phyloP scores from a whole-genome alignment of 768 basidiomycete genomes.

The Leccinum broughii region DNA sequence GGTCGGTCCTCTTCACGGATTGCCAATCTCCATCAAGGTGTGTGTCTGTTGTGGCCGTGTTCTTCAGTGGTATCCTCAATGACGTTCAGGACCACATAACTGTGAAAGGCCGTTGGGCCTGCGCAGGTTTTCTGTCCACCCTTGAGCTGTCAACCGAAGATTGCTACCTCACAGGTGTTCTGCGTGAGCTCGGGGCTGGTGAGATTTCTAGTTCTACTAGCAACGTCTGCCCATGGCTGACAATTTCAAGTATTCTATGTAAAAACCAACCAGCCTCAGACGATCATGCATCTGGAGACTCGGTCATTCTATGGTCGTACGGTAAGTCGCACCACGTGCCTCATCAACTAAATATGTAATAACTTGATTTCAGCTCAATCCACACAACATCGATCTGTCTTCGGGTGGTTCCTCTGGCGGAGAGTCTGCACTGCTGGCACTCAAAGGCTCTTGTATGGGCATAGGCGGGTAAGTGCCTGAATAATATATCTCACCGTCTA shows the following conservation, averaged over 20 bases:
- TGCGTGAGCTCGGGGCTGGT: conserved; percentile 46
- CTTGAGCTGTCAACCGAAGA: conserved; percentile 29
- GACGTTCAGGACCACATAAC: conserved; percentile 38
- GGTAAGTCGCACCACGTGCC: conserved; percentile 5
- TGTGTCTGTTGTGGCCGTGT: background rate
- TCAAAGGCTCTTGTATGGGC: conserved; percentile 47
- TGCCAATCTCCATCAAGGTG: conserved; percentile 44
- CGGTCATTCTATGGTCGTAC: conserved; percentile 36
- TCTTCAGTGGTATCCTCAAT: background rate
- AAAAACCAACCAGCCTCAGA: conserved; percentile 46
- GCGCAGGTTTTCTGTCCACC: conserved; percentile 34
- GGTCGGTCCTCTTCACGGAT: conserved; percentile 45
- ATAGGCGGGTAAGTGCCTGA: conserved; percentile 38
- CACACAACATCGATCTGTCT: conserved; percentile 43
- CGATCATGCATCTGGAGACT: conserved; percentile 41
- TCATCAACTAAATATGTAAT: background rate
- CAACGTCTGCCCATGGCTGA: conserved; percentile 4
- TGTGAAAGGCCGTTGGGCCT: conserved; percentile 42
- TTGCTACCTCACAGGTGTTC: conserved; percentile 33
- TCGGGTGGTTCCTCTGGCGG: conserved; percentile 57
- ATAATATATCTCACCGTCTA: background rate
- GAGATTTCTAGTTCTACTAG: conserved; percentile 2
- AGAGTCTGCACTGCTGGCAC: conserved; percentile 47
- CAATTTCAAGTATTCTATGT: conserved; percentile 39
- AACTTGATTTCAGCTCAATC: conserved; percentile 39